Evolutionary conservation across 1,284 basidiomycete genomes (phyloP).

Genomic region (Naganishia liquefaciens): DNA sequence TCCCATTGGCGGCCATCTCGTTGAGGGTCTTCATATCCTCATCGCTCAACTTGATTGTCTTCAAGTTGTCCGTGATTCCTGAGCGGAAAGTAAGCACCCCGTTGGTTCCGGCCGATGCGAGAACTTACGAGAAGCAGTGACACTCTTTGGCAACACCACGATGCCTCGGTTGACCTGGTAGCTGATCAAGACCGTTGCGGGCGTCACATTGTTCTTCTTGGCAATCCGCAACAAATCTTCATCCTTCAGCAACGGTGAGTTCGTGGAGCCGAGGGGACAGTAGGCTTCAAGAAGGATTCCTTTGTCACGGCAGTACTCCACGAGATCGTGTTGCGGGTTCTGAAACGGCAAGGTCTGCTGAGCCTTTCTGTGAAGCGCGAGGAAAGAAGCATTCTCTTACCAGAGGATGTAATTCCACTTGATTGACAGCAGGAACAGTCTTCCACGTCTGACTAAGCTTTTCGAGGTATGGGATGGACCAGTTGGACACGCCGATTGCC

Average conservation of each 20-base stretch:
- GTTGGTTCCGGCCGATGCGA: neutral
- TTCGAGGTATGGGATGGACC: slow-evolving; percentile 53
- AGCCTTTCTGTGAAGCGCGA: no score
- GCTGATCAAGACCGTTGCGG: slow-evolving; percentile 58
- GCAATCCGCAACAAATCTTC: slow-evolving; percentile 67
- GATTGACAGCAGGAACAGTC: slow-evolving; percentile 67
- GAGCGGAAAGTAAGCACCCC: neutral
- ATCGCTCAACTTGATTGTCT: slow-evolving; percentile 58
- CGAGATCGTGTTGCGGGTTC: slow-evolving; percentile 71
- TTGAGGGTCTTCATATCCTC: slow-evolving; percentile 66
- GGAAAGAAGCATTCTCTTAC: no score
- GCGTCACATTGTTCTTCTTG: slow-evolving; percentile 61
- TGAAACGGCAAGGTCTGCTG: slow-evolving; percentile 48
- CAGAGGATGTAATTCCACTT: slow-evolving; percentile 69
- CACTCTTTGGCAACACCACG: slow-evolving; percentile 72
- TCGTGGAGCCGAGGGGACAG: slow-evolving; percentile 76
- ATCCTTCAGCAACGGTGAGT: slow-evolving; percentile 68
- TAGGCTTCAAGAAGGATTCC: slow-evolving; percentile 76
- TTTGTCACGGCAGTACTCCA: slow-evolving; percentile 67
- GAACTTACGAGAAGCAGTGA: slow-evolving; percentile 63
- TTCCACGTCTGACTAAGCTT: slow-evolving; percentile 59
- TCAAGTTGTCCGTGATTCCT: slow-evolving; percentile 66
- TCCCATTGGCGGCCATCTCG: slow-evolving; percentile 62
- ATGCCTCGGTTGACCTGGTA: slow-evolving; percentile 57
- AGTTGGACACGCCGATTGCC: slow-evolving; percentile 67